Evolutionary conservation across 192 early-diverging fungal species (phyloP), one percentile per base, ranked within the genome.

Genomic region (Coemansia sp.): DNA sequence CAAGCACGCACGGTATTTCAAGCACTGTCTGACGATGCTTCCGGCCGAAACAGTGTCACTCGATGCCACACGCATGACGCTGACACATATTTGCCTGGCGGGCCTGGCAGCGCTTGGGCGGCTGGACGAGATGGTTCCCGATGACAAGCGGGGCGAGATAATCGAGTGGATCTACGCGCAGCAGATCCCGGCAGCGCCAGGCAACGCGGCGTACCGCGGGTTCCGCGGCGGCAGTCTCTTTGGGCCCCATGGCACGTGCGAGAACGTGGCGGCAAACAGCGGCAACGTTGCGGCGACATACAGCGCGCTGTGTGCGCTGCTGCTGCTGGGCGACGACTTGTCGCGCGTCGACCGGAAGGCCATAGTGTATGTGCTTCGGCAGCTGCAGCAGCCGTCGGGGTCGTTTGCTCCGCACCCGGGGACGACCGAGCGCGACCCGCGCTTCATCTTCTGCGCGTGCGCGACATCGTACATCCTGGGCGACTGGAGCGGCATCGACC

Each of bases 111-210:
- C 96, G 21, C 85, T 97, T 26, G 89, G 88, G 20, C 79, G 71
- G n/a, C 63, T 95, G 6, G 89, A 92, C 12, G 72, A 73, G 8
- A 59, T 60, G 6, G 38, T 94, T 14, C 63, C 85, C 0, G 76
- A 77, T 12, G 75, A 85, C 56, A 73, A 93, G 61, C 86, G 87
- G 60, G 41, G 71, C 18, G 86, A 76, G 30, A 94, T 91, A 88
- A 87, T 98, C 38, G 94, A 98, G 33, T 99, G 98, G 98, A 89
- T 99, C 43, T 99, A 98, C 85, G 90, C 88, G 20, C 95, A 98
- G 77, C 96, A 98, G 68, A 78, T 93, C 14, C 88, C 87, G 4
- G 48, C 51, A 9, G 35, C 62, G 45, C 44, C 36, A n/a, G 51
- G 63, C 56, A 67, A 63, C 51, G 48, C 56, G 0, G 72, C 56